Conservation (phyloP, 306 rosid genomes). For the Cicer chorassanicum region DNA sequence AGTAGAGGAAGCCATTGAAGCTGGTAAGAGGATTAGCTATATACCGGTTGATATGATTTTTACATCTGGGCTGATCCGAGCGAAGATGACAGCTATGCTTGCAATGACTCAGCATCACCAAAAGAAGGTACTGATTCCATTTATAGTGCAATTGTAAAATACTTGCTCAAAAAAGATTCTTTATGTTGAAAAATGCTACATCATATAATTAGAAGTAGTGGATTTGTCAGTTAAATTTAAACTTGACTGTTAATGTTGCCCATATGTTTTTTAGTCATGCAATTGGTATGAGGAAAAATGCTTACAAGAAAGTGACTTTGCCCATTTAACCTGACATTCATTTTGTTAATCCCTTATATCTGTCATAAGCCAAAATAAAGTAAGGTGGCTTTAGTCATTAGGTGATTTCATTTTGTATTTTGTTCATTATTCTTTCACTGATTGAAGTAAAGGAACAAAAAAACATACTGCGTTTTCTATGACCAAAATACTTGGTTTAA, state of each 20-base stretch:
- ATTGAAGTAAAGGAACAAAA: not conserved
- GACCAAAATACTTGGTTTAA: not conserved
- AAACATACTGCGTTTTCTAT: conserved; percentile 1
- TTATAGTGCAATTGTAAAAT: not conserved
- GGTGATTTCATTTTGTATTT: not conserved
- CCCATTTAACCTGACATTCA: conserved; percentile 3
- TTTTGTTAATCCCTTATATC: conserved; percentile 4
- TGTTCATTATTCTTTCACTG: conserved; percentile 1
- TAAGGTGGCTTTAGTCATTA: not conserved
- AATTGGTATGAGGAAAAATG: conserved; percentile 3
- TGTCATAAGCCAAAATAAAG: conserved; percentile 23
- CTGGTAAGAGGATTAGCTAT: conserved; percentile 92
- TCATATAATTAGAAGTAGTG: not conserved
- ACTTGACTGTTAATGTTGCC: conserved; percentile 14
- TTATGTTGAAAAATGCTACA: not conserved
- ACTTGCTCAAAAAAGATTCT: conserved; percentile 3
- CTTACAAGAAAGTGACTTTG: conserved; percentile 10
- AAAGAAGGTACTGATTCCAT: conserved; percentile 63
- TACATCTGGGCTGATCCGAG: conserved; percentile 83
- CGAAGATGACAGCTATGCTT: conserved; percentile 99
- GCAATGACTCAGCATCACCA: conserved; percentile 89
- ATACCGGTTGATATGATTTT: conserved; percentile 86
- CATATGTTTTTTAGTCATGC: not conserved
- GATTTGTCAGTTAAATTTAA: conserved; percentile 1
- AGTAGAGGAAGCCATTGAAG: conserved; percentile 92